Conservation (phyloP, 257 asterid species). For the Solanum sparsipilum region DNA sequence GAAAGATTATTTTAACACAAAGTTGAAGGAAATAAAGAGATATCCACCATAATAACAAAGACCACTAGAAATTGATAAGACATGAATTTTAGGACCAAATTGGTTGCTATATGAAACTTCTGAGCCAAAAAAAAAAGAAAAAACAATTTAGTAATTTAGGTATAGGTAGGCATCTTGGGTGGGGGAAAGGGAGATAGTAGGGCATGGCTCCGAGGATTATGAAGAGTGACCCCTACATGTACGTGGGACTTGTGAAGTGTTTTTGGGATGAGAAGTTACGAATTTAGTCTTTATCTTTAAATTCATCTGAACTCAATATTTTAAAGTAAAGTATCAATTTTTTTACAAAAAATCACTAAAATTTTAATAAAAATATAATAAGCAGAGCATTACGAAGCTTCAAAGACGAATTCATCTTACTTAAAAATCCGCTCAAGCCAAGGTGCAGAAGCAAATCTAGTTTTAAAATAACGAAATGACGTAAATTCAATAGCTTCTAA, state of each 20-base stretch:
- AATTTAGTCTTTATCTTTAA: rapidly evolving
- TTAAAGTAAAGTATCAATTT: neutral
- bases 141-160: neutral
- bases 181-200: neutral
- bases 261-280: neutral
- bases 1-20: neutral
- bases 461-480: neutral
- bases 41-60: neutral
- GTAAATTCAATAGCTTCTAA: neutral
- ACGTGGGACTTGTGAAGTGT: neutral
- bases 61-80: neutral
- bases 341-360: neutral
- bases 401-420: neutral
- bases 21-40: neutral
- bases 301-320: neutral
- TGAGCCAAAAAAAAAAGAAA: neutral
- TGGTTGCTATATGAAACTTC: neutral
- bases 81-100: neutral
- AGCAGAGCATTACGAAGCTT: neutral
- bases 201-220: neutral
- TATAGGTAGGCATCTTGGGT: neutral
- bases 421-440: neutral
- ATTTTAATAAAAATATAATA: neutral
- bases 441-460: neutral
- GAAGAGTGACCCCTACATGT: neutral